Conservation (phyloP, 2,329 filamentous ascomycete species). For the Verticillium klebahnii region DNA sequence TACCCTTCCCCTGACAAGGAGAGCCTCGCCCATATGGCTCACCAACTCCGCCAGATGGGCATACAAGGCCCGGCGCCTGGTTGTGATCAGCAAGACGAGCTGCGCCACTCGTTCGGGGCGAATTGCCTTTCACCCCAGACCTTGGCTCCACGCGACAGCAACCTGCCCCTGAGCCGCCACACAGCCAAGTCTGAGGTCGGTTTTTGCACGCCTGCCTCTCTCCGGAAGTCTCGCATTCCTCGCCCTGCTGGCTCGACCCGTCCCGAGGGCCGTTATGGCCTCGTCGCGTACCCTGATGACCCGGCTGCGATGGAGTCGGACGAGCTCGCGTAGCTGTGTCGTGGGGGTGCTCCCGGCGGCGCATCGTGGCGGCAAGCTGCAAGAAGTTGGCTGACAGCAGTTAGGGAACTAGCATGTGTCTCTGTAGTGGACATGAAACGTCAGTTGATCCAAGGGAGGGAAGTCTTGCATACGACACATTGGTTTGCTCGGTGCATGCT, state of each 20-base stretch:
- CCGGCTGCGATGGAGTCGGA: conserved; percentile 23
- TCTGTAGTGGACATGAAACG: no score
- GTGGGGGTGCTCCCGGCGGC: no score
- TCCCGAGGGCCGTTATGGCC: conserved; percentile 19
- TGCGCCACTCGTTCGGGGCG: conserved; percentile 4
- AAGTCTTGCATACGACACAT: no score
- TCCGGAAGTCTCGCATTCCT: conserved; percentile 14
- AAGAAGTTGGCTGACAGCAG: neutral
- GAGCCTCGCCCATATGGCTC: conserved; percentile 31
- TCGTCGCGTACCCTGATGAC: conserved; percentile 16
- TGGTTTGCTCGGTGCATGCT: no score
- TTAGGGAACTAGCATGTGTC: no score
- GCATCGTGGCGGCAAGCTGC: no score
- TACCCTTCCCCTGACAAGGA: conserved; percentile 40
- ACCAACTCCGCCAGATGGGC: conserved; percentile 20
- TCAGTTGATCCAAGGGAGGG: no score
- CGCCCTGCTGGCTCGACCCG: conserved; percentile 13
- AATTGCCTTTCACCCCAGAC: conserved; percentile 2
- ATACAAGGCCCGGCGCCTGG: neutral
- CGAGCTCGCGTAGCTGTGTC: conserved; percentile 18
- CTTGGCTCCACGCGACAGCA: conserved; percentile 22
- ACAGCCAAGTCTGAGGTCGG: neutral
- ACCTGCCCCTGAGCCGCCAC: conserved; percentile 16
- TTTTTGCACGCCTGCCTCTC: neutral
- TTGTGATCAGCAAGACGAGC: conserved; percentile 2